These are phyloP conservation scores for Pleurotus sapidus DNA, from an alignment of 768 basidiomycete species.

Conservation along the genomic window DNA sequence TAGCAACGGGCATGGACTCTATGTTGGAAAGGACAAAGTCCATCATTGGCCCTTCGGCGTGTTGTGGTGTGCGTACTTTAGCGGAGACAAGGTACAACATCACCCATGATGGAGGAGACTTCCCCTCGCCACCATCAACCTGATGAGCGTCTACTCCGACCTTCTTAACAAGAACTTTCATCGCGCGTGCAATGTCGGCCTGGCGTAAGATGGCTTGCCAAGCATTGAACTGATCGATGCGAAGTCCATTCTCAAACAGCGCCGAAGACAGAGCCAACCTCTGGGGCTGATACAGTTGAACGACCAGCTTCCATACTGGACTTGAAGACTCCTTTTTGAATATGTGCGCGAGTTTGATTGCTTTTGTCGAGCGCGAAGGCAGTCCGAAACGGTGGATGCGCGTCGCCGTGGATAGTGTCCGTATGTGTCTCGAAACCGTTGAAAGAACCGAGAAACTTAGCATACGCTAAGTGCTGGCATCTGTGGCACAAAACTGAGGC, in stretches of 20 bases:
- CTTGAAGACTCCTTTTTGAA: conserved; percentile 31
- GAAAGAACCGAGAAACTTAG: conserved; percentile 1
- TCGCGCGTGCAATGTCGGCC: conserved; percentile 28
- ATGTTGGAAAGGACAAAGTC: conserved; percentile 43
- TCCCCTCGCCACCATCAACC: background rate
- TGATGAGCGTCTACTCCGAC: background rate
- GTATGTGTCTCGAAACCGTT: background rate
- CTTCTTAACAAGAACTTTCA: conserved; percentile 16
- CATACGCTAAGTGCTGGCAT: conserved; percentile 8
- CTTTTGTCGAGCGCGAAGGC: background rate
- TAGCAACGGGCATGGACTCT: conserved; percentile 21
- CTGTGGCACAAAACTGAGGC: background rate
- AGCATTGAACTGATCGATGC: conserved; percentile 31
- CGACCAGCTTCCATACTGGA: conserved; percentile 41
- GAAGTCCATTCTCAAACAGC: conserved; percentile 28
- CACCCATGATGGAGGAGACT: conserved; percentile 52
- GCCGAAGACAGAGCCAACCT: conserved; percentile 21
- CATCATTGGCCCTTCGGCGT: conserved; percentile 42
- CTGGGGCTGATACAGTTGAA: conserved; percentile 26
- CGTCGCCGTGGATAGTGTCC: background rate
- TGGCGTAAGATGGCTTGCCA: conserved; percentile 37
- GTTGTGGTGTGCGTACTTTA: conserved; percentile 40
- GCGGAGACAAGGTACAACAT: conserved; percentile 44
- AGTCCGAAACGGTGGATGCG: background rate
- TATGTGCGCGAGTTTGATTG: conserved; percentile 25